Evolutionary conservation across 2,329 filamentous ascomycete species (phyloP).

Genomic region (Colletotrichum sp.): DNA sequence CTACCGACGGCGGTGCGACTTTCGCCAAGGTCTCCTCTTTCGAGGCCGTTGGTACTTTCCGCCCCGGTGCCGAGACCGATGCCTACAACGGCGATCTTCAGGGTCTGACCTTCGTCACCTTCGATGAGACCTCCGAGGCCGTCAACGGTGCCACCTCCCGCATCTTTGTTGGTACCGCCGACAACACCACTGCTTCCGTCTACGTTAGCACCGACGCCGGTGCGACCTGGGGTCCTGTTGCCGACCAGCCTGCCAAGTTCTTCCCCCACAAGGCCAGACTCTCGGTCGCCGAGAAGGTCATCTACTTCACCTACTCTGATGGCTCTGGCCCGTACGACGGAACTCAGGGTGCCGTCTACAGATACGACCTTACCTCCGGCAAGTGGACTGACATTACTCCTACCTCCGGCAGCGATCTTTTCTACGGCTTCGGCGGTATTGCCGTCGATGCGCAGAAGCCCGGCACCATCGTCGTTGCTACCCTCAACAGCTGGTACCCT

Average conservation of each 20-base stretch:
- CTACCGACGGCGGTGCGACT: slow-evolving; percentile 51
- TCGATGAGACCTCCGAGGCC: slow-evolving; percentile 55
- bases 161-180: slow-evolving; percentile 62
- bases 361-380: slow-evolving; percentile 54
- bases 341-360: slow-evolving; percentile 55
- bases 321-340: slow-evolving; percentile 64
- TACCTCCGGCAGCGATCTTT: slow-evolving; percentile 48
- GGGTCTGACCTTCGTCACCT: slow-evolving; percentile 59
- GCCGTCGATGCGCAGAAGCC: slow-evolving; percentile 57
- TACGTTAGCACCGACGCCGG: slow-evolving; percentile 61
- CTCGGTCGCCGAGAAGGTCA: slow-evolving; percentile 50
- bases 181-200: slow-evolving; percentile 56
- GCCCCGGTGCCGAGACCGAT: slow-evolving; percentile 47
- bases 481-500: slow-evolving; percentile 64
- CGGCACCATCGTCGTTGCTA: slow-evolving; percentile 61
- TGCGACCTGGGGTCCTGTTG: slow-evolving; percentile 55
- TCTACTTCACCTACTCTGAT: slow-evolving; percentile 60
- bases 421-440: slow-evolving; percentile 62
- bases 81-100: slow-evolving; percentile 46
- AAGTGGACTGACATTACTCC: slow-evolving; percentile 64
- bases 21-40: slow-evolving; percentile 60
- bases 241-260: slow-evolving; percentile 53
- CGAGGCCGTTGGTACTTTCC: slow-evolving; percentile 56
- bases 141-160: slow-evolving; percentile 54
- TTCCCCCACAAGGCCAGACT: slow-evolving; percentile 61